These are phyloP conservation scores for Sclerotinia glacialis DNA, from an alignment of 2,329 filamentous ascomycete genomes.

Conservation along the genomic window DNA sequence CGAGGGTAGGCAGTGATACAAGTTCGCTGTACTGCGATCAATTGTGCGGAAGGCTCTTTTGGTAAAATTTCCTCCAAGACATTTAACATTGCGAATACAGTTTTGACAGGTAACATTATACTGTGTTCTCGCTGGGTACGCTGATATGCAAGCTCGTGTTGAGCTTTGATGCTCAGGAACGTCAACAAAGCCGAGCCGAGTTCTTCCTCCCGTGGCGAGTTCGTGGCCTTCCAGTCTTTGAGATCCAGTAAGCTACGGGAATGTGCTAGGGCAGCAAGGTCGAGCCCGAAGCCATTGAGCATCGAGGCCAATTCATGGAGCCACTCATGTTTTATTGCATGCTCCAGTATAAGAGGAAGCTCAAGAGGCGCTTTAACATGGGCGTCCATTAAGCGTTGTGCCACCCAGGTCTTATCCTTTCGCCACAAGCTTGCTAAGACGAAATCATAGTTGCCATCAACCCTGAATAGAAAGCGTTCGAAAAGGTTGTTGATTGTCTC, in stretches of 20 bases:
- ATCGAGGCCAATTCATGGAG: constrained; percentile 67
- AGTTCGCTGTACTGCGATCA: constrained; percentile 77
- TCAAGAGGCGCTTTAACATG: constrained; percentile 69
- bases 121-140: constrained; percentile 60
- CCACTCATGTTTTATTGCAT: constrained; percentile 80
- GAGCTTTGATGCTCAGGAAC: constrained; percentile 81
- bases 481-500: constrained; percentile 77
- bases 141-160: constrained; percentile 73
- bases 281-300: constrained; percentile 76
- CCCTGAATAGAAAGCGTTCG: constrained; percentile 77
- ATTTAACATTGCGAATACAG: constrained; percentile 74
- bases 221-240: constrained; percentile 73
- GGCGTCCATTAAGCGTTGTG: constrained; percentile 71
- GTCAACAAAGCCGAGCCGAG: constrained; percentile 71
- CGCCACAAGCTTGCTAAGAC: constrained; percentile 90
- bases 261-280: constrained; percentile 82
- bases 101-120: constrained; percentile 78
- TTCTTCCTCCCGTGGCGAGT: constrained; percentile 62
- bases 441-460: constrained; percentile 76
- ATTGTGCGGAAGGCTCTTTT: constrained; percentile 58
- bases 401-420: constrained; percentile 85
- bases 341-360: constrained; percentile 69
- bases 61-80: constrained; percentile 71
- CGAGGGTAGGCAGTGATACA: constrained; percentile 92
- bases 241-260: constrained; percentile 77